Evolutionary conservation across 2,329 filamentous ascomycete species (phyloP), one percentile per base, ranked within the genome.

Genomic region (Leptographium lundbergii): DNA sequence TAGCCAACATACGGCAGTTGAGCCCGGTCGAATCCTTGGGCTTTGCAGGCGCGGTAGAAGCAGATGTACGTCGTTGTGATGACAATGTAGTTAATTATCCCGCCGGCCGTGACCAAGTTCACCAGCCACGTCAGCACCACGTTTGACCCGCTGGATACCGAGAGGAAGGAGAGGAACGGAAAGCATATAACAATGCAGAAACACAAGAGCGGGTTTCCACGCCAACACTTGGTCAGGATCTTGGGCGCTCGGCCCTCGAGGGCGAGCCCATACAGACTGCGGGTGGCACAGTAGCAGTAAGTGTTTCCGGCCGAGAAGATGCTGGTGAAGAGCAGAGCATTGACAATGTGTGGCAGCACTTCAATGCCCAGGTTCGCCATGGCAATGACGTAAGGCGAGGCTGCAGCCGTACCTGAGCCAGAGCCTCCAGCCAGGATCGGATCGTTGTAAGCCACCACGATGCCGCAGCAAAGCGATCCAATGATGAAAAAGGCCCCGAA

Each of bases 401-500:
- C 79, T 62, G 82, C 81, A 3, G 66, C 77, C 57, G 70, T 70
- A 3, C 70, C 63, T 59, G 71, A 72, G 29, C 59, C 60, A 3
- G 71, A 67, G 54, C 77, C 77, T 11, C 70, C 69, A 10, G 77
- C 71, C 14, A 81, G 72, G 9, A 63, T 24, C 0, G 63, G 45
- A 58, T 70, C 69, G 69, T 87, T 73, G 73, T 85, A 87, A 0
- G 84, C 82, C 1, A 88, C 81, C 14, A 85, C 74, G 74, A 86
- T 86, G 59, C 85, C 85, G 6, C 88, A 72, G 52, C 87, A 77
- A 52, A 88, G 73, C 19, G 88, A 82, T 9, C 80, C 82, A 32
- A 84, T 69, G 59, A 85, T 75, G 71, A 88, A 88, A 73, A 88
- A 88, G 70, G 87, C 75, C 61, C 85, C 69, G 66, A 88, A 88